A percentile compares a stretch with the other conserved stretches of the same genome.
These are phyloP conservation scores for Entomortierella parvispora DNA, from an alignment of 192 early-diverging fungal genomes.

Conservation along the genomic window DNA sequence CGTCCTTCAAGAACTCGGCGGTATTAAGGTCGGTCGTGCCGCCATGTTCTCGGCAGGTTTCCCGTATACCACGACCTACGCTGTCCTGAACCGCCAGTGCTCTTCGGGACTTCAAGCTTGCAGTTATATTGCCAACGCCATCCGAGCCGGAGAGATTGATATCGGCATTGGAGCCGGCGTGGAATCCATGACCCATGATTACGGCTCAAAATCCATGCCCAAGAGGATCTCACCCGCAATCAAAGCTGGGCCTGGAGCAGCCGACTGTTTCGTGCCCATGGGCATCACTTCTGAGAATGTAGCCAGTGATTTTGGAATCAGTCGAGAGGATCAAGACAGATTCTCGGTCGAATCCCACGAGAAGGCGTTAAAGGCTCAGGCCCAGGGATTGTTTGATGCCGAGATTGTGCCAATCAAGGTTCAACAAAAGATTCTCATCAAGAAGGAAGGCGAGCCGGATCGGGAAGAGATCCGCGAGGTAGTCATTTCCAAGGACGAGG, in stretches of 20 bases:
- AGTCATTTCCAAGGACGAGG: conserved; percentile 86
- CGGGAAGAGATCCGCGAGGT: conserved; percentile 48
- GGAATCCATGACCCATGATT: conserved; percentile 93
- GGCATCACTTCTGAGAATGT: conserved; percentile 97
- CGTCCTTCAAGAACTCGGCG: conserved; percentile 89
- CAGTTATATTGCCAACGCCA: conserved; percentile 86
- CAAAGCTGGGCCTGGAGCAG: conserved; percentile 68
- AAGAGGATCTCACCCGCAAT: conserved; percentile 76
- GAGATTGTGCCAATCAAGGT: conserved; percentile 85
- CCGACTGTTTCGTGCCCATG: conserved; percentile 86
- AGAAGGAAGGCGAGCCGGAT: conserved; percentile 78
- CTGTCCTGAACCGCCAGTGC: conserved; percentile 94
- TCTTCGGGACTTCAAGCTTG: conserved; percentile 92
- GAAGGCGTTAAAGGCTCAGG: conserved; percentile 83
- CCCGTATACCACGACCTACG: conserved; percentile 83
- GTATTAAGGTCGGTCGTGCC: conserved; percentile 90
- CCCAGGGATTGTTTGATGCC: conserved; percentile 84
- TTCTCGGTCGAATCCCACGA: conserved; percentile 86
- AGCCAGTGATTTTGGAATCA: conserved; percentile 82
- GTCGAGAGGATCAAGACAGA: conserved; percentile 85
- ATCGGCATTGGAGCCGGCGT: conserved; percentile 95
- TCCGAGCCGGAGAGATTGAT: conserved; percentile 90
- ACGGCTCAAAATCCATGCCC: conserved; percentile 80
- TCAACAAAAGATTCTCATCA: conserved; percentile 59
- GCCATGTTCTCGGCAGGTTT: conserved; percentile 92